Conservation (phyloP, 768 basidiomycete genomes). For the Chlorophyllum brunneum region DNA sequence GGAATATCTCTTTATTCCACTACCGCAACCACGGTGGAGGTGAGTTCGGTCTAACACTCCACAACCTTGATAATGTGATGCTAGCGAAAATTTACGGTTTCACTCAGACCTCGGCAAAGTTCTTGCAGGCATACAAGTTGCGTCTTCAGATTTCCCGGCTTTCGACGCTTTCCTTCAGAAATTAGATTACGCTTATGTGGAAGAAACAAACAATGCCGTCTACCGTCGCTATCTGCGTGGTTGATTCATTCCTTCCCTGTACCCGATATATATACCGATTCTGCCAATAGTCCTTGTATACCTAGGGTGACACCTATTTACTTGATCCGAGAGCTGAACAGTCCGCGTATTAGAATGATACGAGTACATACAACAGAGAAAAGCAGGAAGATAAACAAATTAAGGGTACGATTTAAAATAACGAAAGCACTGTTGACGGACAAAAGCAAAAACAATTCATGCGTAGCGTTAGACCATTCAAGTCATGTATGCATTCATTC, state of each 20-base stretch:
- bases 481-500: neutral
- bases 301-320: neutral
- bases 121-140: conserved; percentile 91
- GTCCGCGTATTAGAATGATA: neutral
- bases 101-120: conserved; percentile 84
- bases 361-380: neutral
- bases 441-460: neutral
- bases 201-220: conserved; percentile 88
- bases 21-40: conserved; percentile 98
- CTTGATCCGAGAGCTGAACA: too few relatives aligned
- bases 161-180: conserved; percentile 75
- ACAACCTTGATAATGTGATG: neutral
- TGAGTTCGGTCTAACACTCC: conserved; percentile 31
- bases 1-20: conserved; percentile 97
- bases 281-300: neutral
- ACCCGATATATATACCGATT: neutral
- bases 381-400: neutral
- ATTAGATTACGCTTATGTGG: conserved; percentile 84
- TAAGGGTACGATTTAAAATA: neutral
- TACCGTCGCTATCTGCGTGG: conserved; percentile 69
- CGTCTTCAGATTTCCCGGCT: conserved; percentile 54
- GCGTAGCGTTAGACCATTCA: neutral
- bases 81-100: neutral
- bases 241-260: conserved; percentile 11
- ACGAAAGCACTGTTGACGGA: neutral